phyloP scores from a whole-genome alignment of 164 flowering plant species.

The Santalum album region DNA sequence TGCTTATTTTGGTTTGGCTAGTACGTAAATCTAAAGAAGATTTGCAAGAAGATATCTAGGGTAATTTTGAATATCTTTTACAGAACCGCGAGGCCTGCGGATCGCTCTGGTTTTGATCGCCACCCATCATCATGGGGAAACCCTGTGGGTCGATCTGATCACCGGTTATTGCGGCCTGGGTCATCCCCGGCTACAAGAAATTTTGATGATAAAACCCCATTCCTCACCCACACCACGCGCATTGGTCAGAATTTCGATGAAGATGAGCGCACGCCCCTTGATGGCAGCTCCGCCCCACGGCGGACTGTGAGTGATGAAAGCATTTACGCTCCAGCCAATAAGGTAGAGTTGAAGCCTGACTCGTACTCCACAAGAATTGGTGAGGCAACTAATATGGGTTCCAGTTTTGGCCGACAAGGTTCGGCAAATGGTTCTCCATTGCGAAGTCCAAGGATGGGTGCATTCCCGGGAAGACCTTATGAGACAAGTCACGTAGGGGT shows the following conservation, averaged over 20 bases:
- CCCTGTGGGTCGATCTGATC: constrained; percentile 48
- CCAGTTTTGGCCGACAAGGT: constrained; percentile 18
- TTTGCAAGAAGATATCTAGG: too few relatives aligned
- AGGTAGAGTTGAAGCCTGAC: constrained; percentile 36
- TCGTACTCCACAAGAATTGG: constrained; percentile 6
- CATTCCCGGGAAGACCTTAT: constrained; percentile 18
- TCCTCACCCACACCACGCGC: constrained; percentile 32
- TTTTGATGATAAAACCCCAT: constrained; percentile 64
- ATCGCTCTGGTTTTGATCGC: constrained; percentile 55
- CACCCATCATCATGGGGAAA: constrained; percentile 46
- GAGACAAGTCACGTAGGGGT: constrained; percentile 27
- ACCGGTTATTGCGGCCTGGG: constrained; percentile 48
- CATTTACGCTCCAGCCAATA: constrained; percentile 17
- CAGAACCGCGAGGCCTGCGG: constrained; percentile 55
- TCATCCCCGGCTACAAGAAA: constrained; percentile 54
- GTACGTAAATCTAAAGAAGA: too few relatives aligned
- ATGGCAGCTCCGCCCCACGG: constrained; percentile 49
- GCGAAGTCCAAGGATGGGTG: constrained; percentile 12
- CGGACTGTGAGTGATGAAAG: constrained; percentile 60
- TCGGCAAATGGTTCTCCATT: constrained; percentile 9
- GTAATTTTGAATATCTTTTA: background rate
- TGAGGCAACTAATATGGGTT: constrained; percentile 2
- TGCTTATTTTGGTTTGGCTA: too few relatives aligned
- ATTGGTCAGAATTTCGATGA: constrained; percentile 90
- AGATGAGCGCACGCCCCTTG: constrained; percentile 91